A percentile compares a stretch with the other conserved stretches of the same genome.
Evolutionary conservation across 495 filamentous ascomycete species (phyloP).

Genomic region (Penicillium samsonianum): DNA sequence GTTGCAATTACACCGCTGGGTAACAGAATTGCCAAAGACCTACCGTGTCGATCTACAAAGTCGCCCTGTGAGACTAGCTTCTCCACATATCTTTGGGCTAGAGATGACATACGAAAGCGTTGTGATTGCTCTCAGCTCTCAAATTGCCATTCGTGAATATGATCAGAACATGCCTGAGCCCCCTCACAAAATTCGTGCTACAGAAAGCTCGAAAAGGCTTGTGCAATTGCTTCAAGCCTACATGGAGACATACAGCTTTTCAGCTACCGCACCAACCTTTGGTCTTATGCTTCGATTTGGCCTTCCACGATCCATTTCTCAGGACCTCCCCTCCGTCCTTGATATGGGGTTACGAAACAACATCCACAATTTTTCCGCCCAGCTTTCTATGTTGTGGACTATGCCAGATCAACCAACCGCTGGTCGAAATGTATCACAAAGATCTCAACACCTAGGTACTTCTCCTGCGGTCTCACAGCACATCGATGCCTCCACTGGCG

Average conservation of each 20-base stretch:
- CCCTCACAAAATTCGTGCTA: conserved; percentile 28
- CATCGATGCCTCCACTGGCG: conserved; percentile 7
- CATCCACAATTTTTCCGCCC: conserved; percentile 34
- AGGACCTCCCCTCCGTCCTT: conserved; percentile 24
- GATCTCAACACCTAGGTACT: conserved; percentile 5
- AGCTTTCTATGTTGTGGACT: conserved; percentile 38
- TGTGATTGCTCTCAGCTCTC: conserved; percentile 29
- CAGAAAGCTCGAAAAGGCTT: conserved; percentile 38
- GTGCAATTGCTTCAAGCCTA: conserved; percentile 38
- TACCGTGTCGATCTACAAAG: conserved; percentile 39
- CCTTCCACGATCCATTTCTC: conserved; percentile 16
- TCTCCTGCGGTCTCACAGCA: conserved; percentile 19
- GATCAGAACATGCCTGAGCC: conserved; percentile 27
- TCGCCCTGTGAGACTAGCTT: conserved; percentile 26
- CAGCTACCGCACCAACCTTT: conserved; percentile 40
- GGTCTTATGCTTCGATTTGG: conserved; percentile 37
- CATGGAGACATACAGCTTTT: conserved; percentile 43
- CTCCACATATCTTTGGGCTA: conserved; percentile 44
- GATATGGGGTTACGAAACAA: conserved; percentile 35
- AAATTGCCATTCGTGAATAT: conserved; percentile 32
- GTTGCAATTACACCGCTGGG: conserved; percentile 41
- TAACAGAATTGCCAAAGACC: conserved; percentile 33
- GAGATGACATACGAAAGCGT: conserved; percentile 45
- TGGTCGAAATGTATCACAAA: conserved; percentile 2
- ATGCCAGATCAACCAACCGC: conserved; percentile 16